These are phyloP conservation scores for Tetrahymena borealis DNA, from an alignment of 73 alveolate species.

Conservation along the genomic window DNA sequence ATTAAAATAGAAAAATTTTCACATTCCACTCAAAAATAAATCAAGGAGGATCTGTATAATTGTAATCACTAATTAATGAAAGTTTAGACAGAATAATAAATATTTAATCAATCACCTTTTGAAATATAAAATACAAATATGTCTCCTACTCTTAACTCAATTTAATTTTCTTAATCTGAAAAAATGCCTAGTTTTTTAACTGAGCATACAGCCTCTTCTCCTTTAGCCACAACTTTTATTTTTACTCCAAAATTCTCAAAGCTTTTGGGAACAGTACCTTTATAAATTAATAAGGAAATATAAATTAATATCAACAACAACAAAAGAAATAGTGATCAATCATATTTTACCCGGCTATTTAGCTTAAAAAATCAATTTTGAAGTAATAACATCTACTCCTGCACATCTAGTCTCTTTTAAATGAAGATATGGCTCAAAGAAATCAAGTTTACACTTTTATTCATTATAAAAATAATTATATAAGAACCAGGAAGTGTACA, in stretches of 20 bases:
- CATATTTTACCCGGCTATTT: neutral
- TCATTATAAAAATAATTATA: neutral
- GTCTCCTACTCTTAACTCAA: neutral
- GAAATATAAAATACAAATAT: neutral
- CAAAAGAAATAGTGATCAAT: neutral
- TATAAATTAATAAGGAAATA: neutral
- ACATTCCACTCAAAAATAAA: no score
- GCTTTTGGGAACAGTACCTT: neutral
- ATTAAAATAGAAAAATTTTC: no score
- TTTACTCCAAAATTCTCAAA: neutral
- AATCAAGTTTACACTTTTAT: neutral
- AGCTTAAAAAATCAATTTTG: neutral
- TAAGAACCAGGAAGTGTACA: neutral
- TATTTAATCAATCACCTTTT: neutral
- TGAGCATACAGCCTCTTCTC: neutral
- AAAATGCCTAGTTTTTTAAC: neutral
- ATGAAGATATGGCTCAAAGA: neutral
- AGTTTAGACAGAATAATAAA: neutral
- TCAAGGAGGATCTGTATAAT: no score
- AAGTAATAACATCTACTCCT: neutral
- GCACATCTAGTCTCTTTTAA: neutral
- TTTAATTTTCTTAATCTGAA: neutral
- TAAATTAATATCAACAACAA: no score
- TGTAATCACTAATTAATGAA: no score
- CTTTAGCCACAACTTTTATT: neutral